phyloP scores from a whole-genome alignment of 495 filamentous ascomycete genomes.

The Lepidopterella palustris region DNA sequence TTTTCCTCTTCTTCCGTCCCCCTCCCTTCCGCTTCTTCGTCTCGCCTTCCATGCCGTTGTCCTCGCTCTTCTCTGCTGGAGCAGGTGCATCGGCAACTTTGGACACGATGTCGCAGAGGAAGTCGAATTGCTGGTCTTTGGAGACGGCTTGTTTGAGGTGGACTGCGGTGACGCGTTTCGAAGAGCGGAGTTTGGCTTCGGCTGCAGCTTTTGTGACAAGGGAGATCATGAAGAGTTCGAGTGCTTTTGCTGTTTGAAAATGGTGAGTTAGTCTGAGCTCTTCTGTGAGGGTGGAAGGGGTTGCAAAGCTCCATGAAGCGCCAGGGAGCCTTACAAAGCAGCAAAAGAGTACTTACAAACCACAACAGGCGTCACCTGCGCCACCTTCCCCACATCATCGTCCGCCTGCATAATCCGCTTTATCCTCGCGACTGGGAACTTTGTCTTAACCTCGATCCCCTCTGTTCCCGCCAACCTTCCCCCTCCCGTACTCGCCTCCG shows the following conservation, averaged over 20 bases:
- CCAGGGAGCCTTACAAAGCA: no score
- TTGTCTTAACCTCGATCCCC: slow-evolving; percentile 73
- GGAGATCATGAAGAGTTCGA: slow-evolving; percentile 95
- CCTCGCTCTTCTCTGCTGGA: slow-evolving; percentile 46
- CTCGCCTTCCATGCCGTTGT: slow-evolving; percentile 47
- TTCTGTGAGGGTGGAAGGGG: neutral
- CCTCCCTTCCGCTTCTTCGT: slow-evolving; percentile 48
- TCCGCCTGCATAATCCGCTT: slow-evolving; percentile 99
- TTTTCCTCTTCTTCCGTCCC: slow-evolving; percentile 32
- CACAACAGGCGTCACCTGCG: slow-evolving; percentile 90
- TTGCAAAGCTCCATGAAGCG: slow-evolving; percentile 1
- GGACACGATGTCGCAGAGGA: slow-evolving; percentile 81
- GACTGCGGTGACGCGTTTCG: slow-evolving; percentile 79
- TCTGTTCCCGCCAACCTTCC: slow-evolving; percentile 11
- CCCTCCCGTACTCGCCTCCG: slow-evolving; percentile 27
- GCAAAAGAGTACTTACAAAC: slow-evolving; percentile 74
- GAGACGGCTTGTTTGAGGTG: slow-evolving; percentile 87
- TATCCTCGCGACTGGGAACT: slow-evolving; percentile 95
- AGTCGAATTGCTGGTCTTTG: slow-evolving; percentile 86
- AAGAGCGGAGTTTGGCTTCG: slow-evolving; percentile 71
- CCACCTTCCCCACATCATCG: slow-evolving; percentile 97
- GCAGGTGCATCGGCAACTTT: slow-evolving; percentile 71
- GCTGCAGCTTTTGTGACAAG: slow-evolving; percentile 81
- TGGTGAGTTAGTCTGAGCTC: neutral
- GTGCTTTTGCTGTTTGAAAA: slow-evolving; percentile 57